Evolutionary conservation across 345 rosid species (phyloP), one percentile per base, ranked within the genome.

Genomic region (Citrus trifoliata): DNA sequence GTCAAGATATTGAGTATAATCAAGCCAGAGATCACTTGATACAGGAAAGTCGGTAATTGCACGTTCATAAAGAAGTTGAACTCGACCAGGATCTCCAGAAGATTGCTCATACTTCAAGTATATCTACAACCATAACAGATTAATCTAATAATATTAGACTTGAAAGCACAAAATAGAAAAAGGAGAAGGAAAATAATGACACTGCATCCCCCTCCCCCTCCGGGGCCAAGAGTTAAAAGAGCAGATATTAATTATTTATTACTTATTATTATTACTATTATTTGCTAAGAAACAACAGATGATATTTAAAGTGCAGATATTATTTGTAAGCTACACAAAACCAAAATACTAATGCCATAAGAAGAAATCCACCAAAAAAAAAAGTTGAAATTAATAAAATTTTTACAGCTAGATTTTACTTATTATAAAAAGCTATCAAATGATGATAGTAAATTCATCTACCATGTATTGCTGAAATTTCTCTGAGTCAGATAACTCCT

Each of bases 11-110:
- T 70, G 82, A 27, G 95, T 88, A 81, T 91, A 95, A 79, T 86
- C 96, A 81, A 91, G 87, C 99, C 99, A 95, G 70, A 95, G 83
- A 84, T 93, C 98, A 82, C 83, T 88, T 76, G 98, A 91, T 68
- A 93, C 85, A 55, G 99, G 97, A 80, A 85, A 93, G n/a, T 90
- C 92, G 37, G 93, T 79, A 68, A 92, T 83, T 71, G 99, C 93
- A 75, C 97, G 97, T 77, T 95, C 99, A 83, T 92, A 95, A 32
- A 92, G 88, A 85, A 89, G 83, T 81, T 93, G 94, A 77, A 93
- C 94, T 38, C 97, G 95, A 37, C 89, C 84, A 55, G 99, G 99
- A 83, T 93, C 97, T 53, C 95, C 96, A 66, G 78, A 86, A 58
- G 92, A 83, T 72, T 93, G 87, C 84, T 95, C 99, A 81, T 87